These are phyloP conservation scores for Trametes polyzona DNA, from an alignment of 1,284 basidiomycete species.

Conservation along the genomic window DNA sequence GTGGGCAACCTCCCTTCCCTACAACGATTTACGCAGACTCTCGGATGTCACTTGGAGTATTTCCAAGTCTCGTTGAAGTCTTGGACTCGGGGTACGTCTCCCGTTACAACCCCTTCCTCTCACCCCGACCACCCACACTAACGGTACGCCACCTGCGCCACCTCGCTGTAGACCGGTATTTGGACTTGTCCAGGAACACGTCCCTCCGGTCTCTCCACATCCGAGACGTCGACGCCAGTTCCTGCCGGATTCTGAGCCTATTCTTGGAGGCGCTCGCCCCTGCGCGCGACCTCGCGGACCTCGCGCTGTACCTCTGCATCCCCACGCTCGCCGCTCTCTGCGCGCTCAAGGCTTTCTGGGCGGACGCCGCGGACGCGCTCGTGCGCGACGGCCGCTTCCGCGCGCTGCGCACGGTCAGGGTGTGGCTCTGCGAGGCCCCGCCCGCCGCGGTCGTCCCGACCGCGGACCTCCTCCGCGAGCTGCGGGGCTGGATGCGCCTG, in stretches of 20 bases:
- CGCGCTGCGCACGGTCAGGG: constrained; percentile 8
- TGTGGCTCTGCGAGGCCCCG: constrained; percentile 17
- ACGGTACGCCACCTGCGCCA: constrained; percentile 2
- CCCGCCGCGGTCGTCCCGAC: background rate
- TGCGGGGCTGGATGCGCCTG: constrained; percentile 15
- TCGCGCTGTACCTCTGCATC: constrained; percentile 15
- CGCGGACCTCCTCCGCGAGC: background rate
- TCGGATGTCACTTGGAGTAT: constrained; percentile 10
- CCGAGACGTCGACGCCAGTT: constrained; percentile 11
- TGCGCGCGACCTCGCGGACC: constrained; percentile 4
- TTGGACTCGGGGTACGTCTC: constrained; percentile 12
- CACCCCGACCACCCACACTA: no score
- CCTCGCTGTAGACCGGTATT: background rate
- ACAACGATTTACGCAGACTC: constrained; percentile 2
- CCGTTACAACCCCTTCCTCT: no score
- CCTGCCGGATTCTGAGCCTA: background rate
- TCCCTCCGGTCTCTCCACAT: constrained; percentile 13
- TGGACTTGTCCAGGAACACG: constrained; percentile 8
- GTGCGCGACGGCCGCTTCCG: constrained; percentile 6
- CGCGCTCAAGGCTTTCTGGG: background rate
- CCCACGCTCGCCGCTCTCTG: background rate
- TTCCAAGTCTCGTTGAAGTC: constrained; percentile 15
- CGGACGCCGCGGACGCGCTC: constrained; percentile 7
- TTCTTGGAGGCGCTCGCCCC: constrained; percentile 10
- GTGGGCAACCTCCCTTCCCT: background rate